Evolutionary conservation across 768 basidiomycete species (phyloP), one percentile per base, ranked within the genome.

Genomic region (Suillus subaureus): DNA sequence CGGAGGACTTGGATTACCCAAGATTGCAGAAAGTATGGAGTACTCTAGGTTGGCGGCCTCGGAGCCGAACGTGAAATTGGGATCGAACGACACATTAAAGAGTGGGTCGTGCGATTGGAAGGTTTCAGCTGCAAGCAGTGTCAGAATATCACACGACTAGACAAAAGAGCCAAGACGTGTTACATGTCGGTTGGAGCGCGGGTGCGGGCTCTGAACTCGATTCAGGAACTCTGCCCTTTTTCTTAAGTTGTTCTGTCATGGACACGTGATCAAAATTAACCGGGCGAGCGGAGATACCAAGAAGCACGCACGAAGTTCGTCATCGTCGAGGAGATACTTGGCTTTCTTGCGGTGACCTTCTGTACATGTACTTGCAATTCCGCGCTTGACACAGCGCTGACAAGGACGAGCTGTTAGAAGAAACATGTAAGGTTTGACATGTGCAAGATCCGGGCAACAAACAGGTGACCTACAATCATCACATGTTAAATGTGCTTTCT

Each of bases 261-360:
- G 26, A 61, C 73, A 72, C 74, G 75, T 74, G 72, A 75, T 75
- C 69, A 70, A 64, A 26, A 16, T 61, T 42, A 55, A 67, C 33
- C 8, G 9, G 37, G 1, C 52, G 2, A 54, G 31, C 18, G 56
- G 61, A 68, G 39, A 71, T 45, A 35, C 52, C n/a, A n/a, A 58
- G 39, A 31, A 37, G 45, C 67, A 78, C 83, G 65, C 74, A 93
- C 95, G 92, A 64, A 96, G 89, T 75, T 99, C 96, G 55, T 93
- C 92, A 49, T 96, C 94, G 76, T 97, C 94, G 64, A 97, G 82
- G 18, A 99, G 86, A 77, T 99, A 99, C 74, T 99, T 98, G 12
- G 97, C 97, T 79, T 98, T 98, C 79, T 99, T 99, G 72, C 97
- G 88, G 68, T 92, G 91, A 2, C 97, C 97, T 74, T 99, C 97